Base-by-base conservation (phyloP, 176 grass and related monocot genomes). In the Oryza coarctata region DNA sequence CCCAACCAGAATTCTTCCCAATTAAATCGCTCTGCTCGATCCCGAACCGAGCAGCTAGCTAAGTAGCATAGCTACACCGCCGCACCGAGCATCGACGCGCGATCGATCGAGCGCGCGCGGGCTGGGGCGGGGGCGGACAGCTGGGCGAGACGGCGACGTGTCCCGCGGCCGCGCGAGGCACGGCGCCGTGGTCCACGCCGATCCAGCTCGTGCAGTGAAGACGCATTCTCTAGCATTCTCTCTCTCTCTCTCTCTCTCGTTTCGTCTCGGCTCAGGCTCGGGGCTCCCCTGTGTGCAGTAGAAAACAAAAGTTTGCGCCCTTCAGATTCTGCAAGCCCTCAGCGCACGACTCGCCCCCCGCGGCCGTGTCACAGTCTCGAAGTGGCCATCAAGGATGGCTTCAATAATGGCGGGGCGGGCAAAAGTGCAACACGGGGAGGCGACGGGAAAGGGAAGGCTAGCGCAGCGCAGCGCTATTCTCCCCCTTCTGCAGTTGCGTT, bases 301-400 rank as follows among this genome's bases (percentile, higher is more conserved):
- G 75, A 88, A 65, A 88, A 84, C 87, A 88, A 84, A 78, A 84
- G 69, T 38, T 61, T 73, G 68, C 75, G 30, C 75, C 60, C 43
- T 36, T 72, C 35, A 75, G 87, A 84, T 75, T 45, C 68, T 74
- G 73, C 66, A 25, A 5, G 64, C 23, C 64, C 85, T 28, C 85
- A 58, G 45, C 45, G 73, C 79, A 55, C 52, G 65, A 60, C 81
- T 25, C 17, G 63, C 9, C 28, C 8, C 23, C 31, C 32, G 40
- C 58, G 68, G 23, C 18, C 70, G 60, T 60, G 67, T 23, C 23
- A 20, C 73, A 31, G 33, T 13, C 18, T 70, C 12, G 69, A 23
- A 31, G 47, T 28, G 32, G 61, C 61, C 77, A 73, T 60, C 34
- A 73, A 66, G 45, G 70, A 34, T 7, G 70, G 72, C 78, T 82